Base-by-base conservation (phyloP, 208 protist genomes). In the Acanthamoeba castellanii region DNA sequence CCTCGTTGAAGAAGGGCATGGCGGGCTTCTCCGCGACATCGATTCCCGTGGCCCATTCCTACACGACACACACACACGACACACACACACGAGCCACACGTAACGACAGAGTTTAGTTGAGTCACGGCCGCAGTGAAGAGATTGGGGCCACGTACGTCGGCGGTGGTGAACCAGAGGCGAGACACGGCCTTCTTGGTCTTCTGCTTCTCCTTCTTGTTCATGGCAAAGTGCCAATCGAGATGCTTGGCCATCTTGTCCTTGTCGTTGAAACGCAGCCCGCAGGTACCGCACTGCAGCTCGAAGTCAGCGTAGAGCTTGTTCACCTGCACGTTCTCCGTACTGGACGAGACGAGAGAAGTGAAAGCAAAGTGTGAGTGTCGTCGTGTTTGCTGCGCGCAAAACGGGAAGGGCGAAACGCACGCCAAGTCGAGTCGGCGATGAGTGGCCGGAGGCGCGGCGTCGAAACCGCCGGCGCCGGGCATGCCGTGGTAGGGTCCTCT, bases 151-250 rank as follows among this genome's bases (percentile, higher is more conserved):
- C n/a, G n/a, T n/a, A n/a, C n/a, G n/a, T n/a, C n/a, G n/a, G n/a
- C n/a, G n/a, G n/a, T n/a, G n/a, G n/a, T n/a, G 55, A 59, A 92
- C 87, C 87, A 92, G 14, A 74, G 30, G 18, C 87, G 87, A 4
- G 87, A 92, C 4, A 92, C 20, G 47, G 87, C 59, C 61, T 92
- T 92, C 87, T 92, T 92, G 30, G 61, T 74, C 64, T 92, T 92
- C 6, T 70, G 18, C 47, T 92, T 92, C 34, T 92, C 87, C 87
- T 92, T 92, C 42, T 74, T 76, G 87, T 92, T 92, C 47, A 92
- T 76, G 42, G 87, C 55, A 74, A 92, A 92, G 64, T 92, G 87
- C 87, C 87, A 92, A 76, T 92, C 87, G 37, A 92, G 64, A 45
- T 92, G 87, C 25, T 74, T 70, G 55, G 22, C 87, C 87, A 92